Conservation (phyloP, 2,329 filamentous ascomycete species). For the Helminthosporium solani region DNA sequence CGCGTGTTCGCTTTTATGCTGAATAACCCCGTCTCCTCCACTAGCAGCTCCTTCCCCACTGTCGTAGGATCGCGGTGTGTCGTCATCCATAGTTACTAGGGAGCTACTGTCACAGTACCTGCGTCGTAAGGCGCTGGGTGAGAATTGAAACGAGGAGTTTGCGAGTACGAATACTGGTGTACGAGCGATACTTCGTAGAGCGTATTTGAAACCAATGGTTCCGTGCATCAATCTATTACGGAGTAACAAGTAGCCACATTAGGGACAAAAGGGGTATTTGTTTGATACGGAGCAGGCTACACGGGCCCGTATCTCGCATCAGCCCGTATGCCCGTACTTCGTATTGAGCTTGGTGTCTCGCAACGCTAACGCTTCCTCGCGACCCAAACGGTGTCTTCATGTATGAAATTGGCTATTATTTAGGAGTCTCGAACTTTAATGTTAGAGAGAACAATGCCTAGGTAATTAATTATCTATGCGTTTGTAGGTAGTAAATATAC, state of each 20-base stretch:
- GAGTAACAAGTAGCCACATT: not conserved
- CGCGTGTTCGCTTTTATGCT: not conserved
- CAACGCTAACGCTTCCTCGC: no score
- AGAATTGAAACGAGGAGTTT: not conserved
- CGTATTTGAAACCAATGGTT: not conserved
- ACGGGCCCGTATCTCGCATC: no score
- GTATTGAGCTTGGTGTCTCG: no score
- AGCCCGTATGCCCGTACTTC: no score
- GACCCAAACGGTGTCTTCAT: no score
- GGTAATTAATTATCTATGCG: no score
- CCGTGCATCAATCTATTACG: conserved; percentile 1
- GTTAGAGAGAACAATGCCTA: no score
- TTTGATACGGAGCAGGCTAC: no score
- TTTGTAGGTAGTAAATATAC: no score
- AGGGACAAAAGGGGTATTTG: not conserved
- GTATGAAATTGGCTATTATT: no score
- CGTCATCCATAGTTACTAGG: not conserved
- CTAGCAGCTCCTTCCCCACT: not conserved
- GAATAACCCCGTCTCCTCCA: not conserved
- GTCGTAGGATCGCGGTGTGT: not conserved
- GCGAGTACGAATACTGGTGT: conserved; percentile 7
- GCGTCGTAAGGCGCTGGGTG: not conserved
- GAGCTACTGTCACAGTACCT: no score
- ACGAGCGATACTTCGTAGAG: conserved; percentile 1
- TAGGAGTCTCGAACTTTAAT: no score